A percentile compares a stretch with the other conserved stretches of the same genome.
Conservation (phyloP, 2,329 filamentous ascomycete species). For the Parascedosporium putredinis region DNA sequence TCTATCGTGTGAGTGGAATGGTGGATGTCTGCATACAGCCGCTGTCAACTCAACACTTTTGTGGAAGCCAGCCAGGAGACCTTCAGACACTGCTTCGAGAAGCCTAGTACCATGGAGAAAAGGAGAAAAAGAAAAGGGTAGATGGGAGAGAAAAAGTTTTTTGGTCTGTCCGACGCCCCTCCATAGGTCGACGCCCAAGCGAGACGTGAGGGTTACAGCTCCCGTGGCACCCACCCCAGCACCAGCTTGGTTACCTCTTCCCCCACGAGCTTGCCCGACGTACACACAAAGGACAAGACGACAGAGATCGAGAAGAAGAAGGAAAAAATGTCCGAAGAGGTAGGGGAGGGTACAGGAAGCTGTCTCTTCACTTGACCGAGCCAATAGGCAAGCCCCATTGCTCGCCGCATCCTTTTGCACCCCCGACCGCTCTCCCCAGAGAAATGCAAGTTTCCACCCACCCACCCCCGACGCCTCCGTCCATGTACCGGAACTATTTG, state of each 20-base stretch:
- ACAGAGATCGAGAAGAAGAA: too few relatives aligned
- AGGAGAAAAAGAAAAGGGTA: too few relatives aligned
- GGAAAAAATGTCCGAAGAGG: constrained; percentile 4
- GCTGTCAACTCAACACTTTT: constrained; percentile 7
- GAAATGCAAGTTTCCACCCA: not conserved
- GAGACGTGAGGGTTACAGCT: not conserved
- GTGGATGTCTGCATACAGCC: constrained; percentile 2
- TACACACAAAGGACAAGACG: too few relatives aligned
- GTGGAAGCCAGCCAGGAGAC: not conserved
- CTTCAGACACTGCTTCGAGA: constrained; percentile 2
- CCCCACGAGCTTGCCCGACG: not conserved
- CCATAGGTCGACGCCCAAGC: not conserved
- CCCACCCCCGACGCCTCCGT: constrained; percentile 1
- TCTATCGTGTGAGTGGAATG: not conserved
- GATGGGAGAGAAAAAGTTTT: too few relatives aligned
- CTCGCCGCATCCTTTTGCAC: not conserved
- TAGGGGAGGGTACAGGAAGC: not conserved
- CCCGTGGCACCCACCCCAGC: not conserved
- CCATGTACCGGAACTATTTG: not conserved
- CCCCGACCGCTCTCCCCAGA: not conserved
- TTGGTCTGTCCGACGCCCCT: too few relatives aligned
- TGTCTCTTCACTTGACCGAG: not conserved
- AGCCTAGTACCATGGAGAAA: too few relatives aligned
- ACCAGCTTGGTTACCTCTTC: too few relatives aligned
- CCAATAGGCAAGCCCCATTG: not conserved